Evolutionary conservation across 108 stramenopile species (phyloP), one percentile per base, ranked within the genome.

Genomic region (Craspedostauros australis): DNA sequence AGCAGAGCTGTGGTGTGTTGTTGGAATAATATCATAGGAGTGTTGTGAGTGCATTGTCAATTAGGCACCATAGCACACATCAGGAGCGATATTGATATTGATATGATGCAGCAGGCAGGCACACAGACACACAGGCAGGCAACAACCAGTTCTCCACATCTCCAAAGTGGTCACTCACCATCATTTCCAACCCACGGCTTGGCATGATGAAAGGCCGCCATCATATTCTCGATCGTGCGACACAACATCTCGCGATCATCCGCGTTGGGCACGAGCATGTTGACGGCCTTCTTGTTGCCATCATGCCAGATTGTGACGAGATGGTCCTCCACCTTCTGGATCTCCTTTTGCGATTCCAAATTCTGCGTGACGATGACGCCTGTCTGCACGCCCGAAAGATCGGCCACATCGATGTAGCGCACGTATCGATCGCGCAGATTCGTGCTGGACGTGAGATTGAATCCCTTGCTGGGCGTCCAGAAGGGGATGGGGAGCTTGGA

Each of bases 381-480:
- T 12, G 54, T 62, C 29, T 77, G 72, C 15, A 77, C 57, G 30
- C 56, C 62, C 42, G 72, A 60, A 20, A 84, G 57, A 50, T 88
- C 87, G 9, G 78, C 66, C 23, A 84, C 66, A 66, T 88, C 87
- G 24, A 88, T 62, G 29, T 80, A 69, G 5, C 78, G 64, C 15
- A 82, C 50, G 27, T 63, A 62, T 25, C 44, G 37, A 26, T 79
- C 50, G 29, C 36, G 27, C 30, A 66, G 28, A 8, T 4, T 6
- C 15, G 39, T 9, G 47, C 37, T 12, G 21, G 51, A 28, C 24
- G 60, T 18, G 41, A 52, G 43, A 46, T 48, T 16, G 16, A 57
- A 39, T 6, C 62, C 57, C 28, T 63, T 60, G 23, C 57, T 21
- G 3, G 39, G 42, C 5, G 59, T 53, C 38, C 46, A 48, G 16